Base-by-base conservation (phyloP, 495 filamentous ascomycete species). In the Daldinia concentrica region DNA sequence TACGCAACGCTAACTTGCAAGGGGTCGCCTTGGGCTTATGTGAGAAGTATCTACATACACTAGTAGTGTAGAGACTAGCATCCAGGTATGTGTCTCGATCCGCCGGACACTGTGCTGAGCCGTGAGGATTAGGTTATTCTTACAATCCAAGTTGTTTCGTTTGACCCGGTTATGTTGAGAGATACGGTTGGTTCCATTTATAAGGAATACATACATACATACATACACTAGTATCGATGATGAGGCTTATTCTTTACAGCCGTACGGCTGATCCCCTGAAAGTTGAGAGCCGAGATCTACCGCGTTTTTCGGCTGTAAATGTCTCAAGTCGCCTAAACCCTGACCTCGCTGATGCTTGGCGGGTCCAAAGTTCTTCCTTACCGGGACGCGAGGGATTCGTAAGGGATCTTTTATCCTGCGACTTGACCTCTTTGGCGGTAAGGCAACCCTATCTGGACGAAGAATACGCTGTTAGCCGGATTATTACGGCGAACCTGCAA, bases 321-420 rank as follows among this genome's bases (percentile, higher is more conserved):
- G 66, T 69, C 68, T 73, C 58, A 60, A 73, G 57, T 66, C 51
- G 66, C 65, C 62, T 62, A 65, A 65, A 59, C 52, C 24, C 57
- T 45, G 52, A 55, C 36, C 37, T 60, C 19, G 59, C 32, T 29
- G 27, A 59, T 51, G 54, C 71, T 69, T 69, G 66, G 66, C 62
- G 41, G n/a, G 8, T 51, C 69, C 64, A 41, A 64, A 58, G 52
- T 51, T 52, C 19, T 57, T 54, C 37, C 24, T 61, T 29, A 60
- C 50, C 36, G 7, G 65, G 58, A 73, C 57, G 66, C 32, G 71
- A 69, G 62, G 65, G 66, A 69, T 69, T 64, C 41, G 66, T 48
- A 56, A 66, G 62, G 58, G 54, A 69, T 66, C 19, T 4, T 4
- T 56, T 57, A 39, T 50, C 30, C 29, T 57, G 32, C 39, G 56